Evolutionary conservation across 441 rosid species (phyloP), one percentile per base, ranked within the genome.

Genomic region (Gossypium schwendimanii): DNA sequence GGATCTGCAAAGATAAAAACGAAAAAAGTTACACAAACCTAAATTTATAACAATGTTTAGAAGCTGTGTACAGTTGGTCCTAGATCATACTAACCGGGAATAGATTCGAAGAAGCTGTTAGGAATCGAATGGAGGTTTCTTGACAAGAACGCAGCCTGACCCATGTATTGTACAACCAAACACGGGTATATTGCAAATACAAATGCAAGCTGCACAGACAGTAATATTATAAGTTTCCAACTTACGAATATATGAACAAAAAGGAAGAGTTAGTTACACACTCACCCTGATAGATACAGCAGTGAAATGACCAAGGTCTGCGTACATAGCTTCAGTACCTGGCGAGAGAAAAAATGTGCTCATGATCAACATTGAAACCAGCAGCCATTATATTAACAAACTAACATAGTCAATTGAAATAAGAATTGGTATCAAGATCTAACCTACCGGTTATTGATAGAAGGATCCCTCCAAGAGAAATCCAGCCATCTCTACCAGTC

Each of bases 241-340:
- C 63, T 63, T 75, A 49, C 17, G 11, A 54, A 58, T 1, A 47
- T 26, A 69, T 31, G 9, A 59, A 14, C 52, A 60, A n/a, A 39
- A 45, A 69, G 60, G n/a, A 49, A 18, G 57, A 31, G 39, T 69
- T 28, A 74, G 45, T 15, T 6, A 52, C 57, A 52, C 26, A 69
- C 86, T 78, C 80, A 94, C 97, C 88, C 91, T 87, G 62, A 92
- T 90, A 67, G 98, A 90, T 63, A 75, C 64, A 80, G 92, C 87
- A 72, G 92, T 90, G 82, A 94, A 94, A 84, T 92, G 97, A 81
- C 98, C 98, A 79, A 94, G 91, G 82, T 92, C 91, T 21, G 98
- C 93, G 78, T 84, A 92, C 94, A 94, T 92, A 73, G 96, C 97
- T 86, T 90, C 97, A 71, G 96, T 84, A 71, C 98, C 97, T 94